These are phyloP conservation scores for Diplodia sapinea DNA, from an alignment of 2,329 filamentous ascomycete genomes.

Conservation along the genomic window DNA sequence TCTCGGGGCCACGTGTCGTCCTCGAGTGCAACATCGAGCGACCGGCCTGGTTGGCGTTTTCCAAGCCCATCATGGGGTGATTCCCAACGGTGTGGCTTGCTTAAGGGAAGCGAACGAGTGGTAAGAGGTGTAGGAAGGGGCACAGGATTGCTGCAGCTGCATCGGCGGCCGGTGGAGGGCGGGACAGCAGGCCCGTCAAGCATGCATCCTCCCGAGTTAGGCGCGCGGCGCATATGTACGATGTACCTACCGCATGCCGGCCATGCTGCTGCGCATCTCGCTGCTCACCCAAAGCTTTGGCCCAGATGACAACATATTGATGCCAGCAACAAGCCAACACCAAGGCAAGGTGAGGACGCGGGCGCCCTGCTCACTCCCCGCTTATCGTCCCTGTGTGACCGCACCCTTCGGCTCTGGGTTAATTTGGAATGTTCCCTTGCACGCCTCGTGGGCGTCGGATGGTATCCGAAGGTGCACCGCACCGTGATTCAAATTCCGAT, in stretches of 20 bases:
- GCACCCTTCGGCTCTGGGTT: background rate
- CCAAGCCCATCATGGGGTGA: background rate
- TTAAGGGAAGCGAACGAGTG: constrained; percentile 7
- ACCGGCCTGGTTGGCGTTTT: background rate
- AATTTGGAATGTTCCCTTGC: constrained; percentile 19
- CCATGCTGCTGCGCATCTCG: background rate
- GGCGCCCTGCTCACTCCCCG: background rate
- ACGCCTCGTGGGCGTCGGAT: constrained; percentile 18
- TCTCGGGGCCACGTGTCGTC: constrained; percentile 17
- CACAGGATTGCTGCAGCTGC: constrained; percentile 16
- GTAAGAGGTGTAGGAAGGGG: constrained; percentile 1
- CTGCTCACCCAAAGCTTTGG: background rate
- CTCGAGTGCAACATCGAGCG: constrained; percentile 9
- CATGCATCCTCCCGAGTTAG: constrained; percentile 14
- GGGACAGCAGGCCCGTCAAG: constrained; percentile 10
- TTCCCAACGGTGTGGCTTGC: constrained; percentile 15
- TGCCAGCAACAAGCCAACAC: background rate
- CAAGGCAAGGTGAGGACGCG: constrained; percentile 7
- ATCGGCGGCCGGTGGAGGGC: constrained; percentile 4
- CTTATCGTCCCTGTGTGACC: constrained; percentile 18
- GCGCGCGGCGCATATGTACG: constrained; percentile 9
- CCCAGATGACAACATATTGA: constrained; percentile 1
- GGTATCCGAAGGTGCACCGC: constrained; percentile 2
- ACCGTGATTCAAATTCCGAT: constrained; percentile 2
- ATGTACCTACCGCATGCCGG: constrained; percentile 17